Percentiles rank a stretch among this genome's conserved stretches.
These are phyloP conservation scores for Termitomyces sp. DNA, from an alignment of 768 basidiomycete genomes.

Conservation along the genomic window DNA sequence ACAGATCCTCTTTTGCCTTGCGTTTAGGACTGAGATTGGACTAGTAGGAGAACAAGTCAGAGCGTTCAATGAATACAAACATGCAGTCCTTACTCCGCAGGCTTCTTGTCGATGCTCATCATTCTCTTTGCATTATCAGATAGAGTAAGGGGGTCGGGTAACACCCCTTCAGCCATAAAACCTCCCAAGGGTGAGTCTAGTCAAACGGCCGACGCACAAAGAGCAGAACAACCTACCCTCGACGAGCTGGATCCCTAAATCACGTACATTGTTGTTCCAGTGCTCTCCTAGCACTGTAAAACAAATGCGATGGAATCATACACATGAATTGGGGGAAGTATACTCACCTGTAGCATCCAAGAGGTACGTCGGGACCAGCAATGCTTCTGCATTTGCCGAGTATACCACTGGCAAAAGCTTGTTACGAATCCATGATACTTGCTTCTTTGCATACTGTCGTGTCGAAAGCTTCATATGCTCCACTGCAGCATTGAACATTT, in stretches of 20 bases:
- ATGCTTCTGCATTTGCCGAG: constrained; percentile 36
- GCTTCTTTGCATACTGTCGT: constrained; percentile 85
- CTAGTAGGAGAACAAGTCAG: constrained; percentile 28
- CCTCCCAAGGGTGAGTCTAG: constrained; percentile 29
- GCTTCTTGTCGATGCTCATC: constrained; percentile 39
- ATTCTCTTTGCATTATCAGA: constrained; percentile 52
- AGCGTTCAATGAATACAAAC: constrained; percentile 2
- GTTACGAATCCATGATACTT: constrained; percentile 88
- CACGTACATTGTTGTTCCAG: constrained; percentile 55
- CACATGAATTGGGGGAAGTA: not conserved
- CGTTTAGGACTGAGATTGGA: constrained; percentile 48
- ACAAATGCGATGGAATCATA: not conserved
- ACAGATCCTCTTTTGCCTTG: constrained; percentile 57
- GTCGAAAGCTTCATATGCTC: constrained; percentile 85
- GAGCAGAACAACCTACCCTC: constrained; percentile 33
- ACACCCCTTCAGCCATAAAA: constrained; percentile 41
- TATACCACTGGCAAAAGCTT: constrained; percentile 76
- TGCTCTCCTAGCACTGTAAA: constrained; percentile 43
- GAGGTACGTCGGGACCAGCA: constrained; percentile 38
- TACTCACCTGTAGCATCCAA: constrained; percentile 63
- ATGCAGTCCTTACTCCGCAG: constrained; percentile 34
- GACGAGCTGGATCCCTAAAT: constrained; percentile 43
- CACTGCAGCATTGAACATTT: constrained; percentile 49
- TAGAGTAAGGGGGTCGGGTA: constrained; percentile 54
- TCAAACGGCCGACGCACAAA: not conserved